These are phyloP conservation scores for Apiospora rasikravindrae DNA, from an alignment of 2,329 filamentous ascomycete species.

Conservation along the genomic window DNA sequence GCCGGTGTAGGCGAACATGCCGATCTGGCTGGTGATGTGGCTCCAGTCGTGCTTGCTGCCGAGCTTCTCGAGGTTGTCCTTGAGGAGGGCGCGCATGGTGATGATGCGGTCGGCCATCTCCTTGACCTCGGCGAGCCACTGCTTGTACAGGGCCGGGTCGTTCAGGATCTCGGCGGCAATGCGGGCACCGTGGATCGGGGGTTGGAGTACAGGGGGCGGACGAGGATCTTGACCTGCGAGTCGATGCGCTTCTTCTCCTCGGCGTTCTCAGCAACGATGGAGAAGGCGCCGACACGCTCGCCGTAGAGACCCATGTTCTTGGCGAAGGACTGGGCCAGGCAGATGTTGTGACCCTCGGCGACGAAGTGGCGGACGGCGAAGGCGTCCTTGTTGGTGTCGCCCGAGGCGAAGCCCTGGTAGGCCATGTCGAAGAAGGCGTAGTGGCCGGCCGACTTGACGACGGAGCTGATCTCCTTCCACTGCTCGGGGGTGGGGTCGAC, in stretches of 20 bases:
- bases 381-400: constrained; percentile 89
- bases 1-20: constrained; percentile 99
- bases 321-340: constrained; percentile 91
- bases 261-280: constrained; percentile 80
- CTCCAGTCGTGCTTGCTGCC: constrained; percentile 98
- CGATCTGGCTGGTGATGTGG: constrained; percentile 98
- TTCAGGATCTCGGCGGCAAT: constrained; percentile 93
- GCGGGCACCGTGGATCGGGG: constrained; percentile 96
- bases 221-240: constrained; percentile 97
- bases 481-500: constrained; percentile 91
- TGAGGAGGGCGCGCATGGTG: constrained; percentile 92
- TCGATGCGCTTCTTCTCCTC: constrained; percentile 96
- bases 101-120: constrained; percentile 99
- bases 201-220: constrained; percentile 97
- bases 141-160: constrained; percentile 80
- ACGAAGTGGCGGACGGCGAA: constrained; percentile 94
- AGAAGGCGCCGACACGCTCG: constrained; percentile 97
- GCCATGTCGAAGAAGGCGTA: constrained; percentile 99
- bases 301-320: constrained; percentile 99
- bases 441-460: constrained; percentile 85
- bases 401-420: constrained; percentile 97
- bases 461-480: constrained; percentile 88
- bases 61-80: constrained; percentile 92
- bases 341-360: constrained; percentile 86
- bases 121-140: constrained; percentile 98